Conservation (phyloP, 202 grass and related monocot genomes). For the Panicum virgatum region DNA sequence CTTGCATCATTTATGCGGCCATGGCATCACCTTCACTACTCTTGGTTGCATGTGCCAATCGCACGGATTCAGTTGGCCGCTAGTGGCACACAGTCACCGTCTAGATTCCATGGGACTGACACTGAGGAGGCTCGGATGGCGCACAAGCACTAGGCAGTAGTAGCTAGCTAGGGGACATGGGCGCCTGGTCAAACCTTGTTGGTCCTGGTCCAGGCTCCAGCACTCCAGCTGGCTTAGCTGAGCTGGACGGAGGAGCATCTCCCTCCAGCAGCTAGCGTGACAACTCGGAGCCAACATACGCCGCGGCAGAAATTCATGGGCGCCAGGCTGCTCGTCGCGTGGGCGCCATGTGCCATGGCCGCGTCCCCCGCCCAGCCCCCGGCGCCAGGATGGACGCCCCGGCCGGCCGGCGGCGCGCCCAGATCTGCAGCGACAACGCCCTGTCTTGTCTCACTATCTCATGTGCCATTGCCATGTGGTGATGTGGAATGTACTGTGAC, state of each 20-base stretch:
- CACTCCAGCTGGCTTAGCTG: neutral
- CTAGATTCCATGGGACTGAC: neutral
- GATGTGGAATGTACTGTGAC: too few species aligned
- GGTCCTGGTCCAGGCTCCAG: neutral
- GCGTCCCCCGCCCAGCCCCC: too few species aligned
- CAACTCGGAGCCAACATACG: neutral
- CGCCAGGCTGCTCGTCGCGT: constrained; percentile 41
- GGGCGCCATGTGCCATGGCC: constrained; percentile 42
- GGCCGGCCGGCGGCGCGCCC: too few species aligned
- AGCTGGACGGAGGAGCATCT: neutral
- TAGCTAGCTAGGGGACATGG: neutral
- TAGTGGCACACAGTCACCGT: too few species aligned
- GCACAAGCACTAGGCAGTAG: neutral
- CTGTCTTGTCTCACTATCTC: neutral
- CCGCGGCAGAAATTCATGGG: constrained; percentile 12
- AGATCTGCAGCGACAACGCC: too few species aligned
- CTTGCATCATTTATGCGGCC: too few species aligned
- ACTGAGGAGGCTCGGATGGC: neutral
- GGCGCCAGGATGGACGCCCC: constrained; percentile 24
- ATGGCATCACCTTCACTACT: neutral
- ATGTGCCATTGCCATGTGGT: neutral
- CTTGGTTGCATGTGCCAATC: neutral
- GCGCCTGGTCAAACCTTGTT: constrained; percentile 16
- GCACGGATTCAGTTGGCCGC: neutral
- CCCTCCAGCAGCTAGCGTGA: neutral